Conservation (phyloP, 805 yeast genomes). For the Lipomyces spencermartinsiae region DNA sequence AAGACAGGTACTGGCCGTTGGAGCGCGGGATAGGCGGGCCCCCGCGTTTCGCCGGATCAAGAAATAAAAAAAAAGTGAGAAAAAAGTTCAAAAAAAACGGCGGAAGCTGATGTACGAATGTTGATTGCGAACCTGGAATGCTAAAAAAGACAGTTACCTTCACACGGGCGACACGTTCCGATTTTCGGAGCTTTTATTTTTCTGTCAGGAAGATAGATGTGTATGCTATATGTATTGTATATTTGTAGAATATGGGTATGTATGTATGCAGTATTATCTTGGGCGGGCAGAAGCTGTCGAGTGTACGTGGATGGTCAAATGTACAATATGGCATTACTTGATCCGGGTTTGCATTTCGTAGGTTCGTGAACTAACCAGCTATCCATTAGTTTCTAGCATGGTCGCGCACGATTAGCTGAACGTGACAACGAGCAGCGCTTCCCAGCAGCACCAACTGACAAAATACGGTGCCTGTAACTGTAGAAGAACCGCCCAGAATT, state of each 20-base stretch:
- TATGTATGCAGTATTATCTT: not conserved
- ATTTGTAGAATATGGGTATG: conserved; percentile 1
- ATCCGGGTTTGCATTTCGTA: too few relatives aligned
- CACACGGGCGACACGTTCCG: not conserved
- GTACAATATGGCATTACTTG: not conserved
- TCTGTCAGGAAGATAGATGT: not conserved
- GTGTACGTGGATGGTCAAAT: not conserved
- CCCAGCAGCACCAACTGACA: too few relatives aligned
- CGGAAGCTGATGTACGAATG: not conserved
- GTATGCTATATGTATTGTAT: conserved; percentile 1
- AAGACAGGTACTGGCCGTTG: not conserved
- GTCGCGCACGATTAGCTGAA: too few relatives aligned
- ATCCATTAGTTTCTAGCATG: too few relatives aligned
- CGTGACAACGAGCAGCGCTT: too few relatives aligned
- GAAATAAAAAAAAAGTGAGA: not conserved
- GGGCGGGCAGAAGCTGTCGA: not conserved
- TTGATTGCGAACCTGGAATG: not conserved
- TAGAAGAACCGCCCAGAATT: too few relatives aligned
- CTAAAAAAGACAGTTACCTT: not conserved
- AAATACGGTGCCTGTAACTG: too few relatives aligned
- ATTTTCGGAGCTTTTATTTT: not conserved
- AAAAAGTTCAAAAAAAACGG: not conserved
- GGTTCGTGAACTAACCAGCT: too few relatives aligned
- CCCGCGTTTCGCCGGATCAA: not conserved
- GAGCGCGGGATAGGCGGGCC: conserved; percentile 4